Evolutionary conservation across 2,329 filamentous ascomycete species (phyloP), one percentile per base, ranked within the genome.

Genomic region (Biscogniauxia sp.): DNA sequence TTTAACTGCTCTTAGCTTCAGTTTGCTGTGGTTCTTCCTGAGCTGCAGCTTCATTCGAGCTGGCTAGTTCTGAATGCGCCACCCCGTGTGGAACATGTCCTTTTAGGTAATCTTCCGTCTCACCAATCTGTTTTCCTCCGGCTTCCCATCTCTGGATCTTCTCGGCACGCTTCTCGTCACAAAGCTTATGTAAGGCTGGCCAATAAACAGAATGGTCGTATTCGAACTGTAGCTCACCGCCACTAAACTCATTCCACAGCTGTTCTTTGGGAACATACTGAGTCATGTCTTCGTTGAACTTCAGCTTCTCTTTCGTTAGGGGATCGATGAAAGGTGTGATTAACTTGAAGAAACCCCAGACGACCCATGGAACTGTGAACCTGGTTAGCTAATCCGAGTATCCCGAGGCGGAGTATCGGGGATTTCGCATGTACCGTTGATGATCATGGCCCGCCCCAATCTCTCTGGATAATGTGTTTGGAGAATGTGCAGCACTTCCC

Each of bases 271-370:
- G 93, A 20, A 99, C 89, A 74, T 93, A 92, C 67, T 90, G 81
- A 68, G 83, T 84, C 80, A 97, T 88, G 73, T 96, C 90, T 75
- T 97, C 93, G 80, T 98, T 97, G 83, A 97, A 97, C 80, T 95
- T 96, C 79, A 99, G 88, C 82, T 99, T 99, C 72, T 95, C 88
- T 61, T 91, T 88, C 9, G 95, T 99, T 70, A 93, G 80, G 7
- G 95, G 95, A 76, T 99, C 95, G 78, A 99, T 97, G 78, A 99
- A 97, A 49, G 94, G 93, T 4, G 88, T 93, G 77, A 99, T 93
- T 70, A 97, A 80, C 78, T 96, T 97, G 84, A 98, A 96, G 83
- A 99, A 99, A 55, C 91, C 91, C 76, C 86, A 89, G 63, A 98
- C 91, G 65, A 96, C 84, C 87, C 92, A 97, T 0, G 94, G 94